Base-by-base conservation (phyloP, 768 basidiomycete species). In the Suillus sp. region DNA sequence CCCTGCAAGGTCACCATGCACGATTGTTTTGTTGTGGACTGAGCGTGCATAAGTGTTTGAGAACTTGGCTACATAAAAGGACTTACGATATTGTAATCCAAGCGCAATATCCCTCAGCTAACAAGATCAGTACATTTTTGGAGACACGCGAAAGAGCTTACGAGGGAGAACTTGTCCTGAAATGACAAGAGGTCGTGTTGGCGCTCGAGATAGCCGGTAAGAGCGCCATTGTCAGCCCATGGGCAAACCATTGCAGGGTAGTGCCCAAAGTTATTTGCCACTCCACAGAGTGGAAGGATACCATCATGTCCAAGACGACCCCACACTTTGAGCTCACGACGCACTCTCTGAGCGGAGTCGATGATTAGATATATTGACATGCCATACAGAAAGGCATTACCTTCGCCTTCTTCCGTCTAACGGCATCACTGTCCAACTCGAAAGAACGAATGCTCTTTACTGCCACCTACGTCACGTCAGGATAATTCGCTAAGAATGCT, bases 171-270 rank as follows among this genome's bases (percentile, higher is more conserved):
- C 14, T 66, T 55, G 50, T 66, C 60, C 32, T 37, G 22, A 30
- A 64, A 45, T 14, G 54, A 37, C 9, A 71, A 62, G 2, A 38
- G n/a, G 27, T 53, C 40, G 1, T 61, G 58, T 7, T 20, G 34
- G n/a, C 45, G 34, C 34, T 67, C 65, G n/a, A 70, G 35, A 60
- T 67, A 70, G 25, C 51, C 13, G 4, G 47, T 65, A 37, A 70
- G 54, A 50, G 57, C 61, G 8, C 66, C 69, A 18, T 68, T 59
- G 9, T 64, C 67, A 14, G 62, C 57, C 67, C 69, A 67, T 1
- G 70, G 67, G 37, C 64, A 72, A n/a, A 72, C 62, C 69, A 70
- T 68, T 18, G 69, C 68, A 18, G 61, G 34, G 30, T 57, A 66
- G 3, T 62, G 67, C 25, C 71, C 67, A 60, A 66, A 71, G 51